A percentile compares a stretch with the other conserved stretches of the same genome.
Evolutionary conservation across 352 stramenopile genomes (phyloP).

Genomic region (Peronospora farinosa): DNA sequence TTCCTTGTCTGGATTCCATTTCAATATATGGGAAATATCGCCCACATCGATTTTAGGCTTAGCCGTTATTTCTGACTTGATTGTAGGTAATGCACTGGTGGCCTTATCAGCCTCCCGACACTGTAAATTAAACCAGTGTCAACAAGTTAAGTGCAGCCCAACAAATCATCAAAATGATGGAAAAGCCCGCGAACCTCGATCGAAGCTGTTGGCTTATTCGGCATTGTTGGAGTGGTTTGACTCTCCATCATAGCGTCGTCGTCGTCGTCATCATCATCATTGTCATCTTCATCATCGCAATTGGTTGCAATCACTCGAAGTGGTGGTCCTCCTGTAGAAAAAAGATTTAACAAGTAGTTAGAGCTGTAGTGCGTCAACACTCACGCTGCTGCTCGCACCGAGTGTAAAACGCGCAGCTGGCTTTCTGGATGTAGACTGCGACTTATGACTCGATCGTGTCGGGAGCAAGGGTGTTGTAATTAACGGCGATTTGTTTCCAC

Average conservation of each 20-base stretch:
- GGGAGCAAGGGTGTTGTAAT: conserved; percentile 45
- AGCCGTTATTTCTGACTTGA: conserved; percentile 9
- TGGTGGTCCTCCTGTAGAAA: conserved; percentile 26
- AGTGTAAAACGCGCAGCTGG: conserved; percentile 36
- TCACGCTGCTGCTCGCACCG: conserved; percentile 17
- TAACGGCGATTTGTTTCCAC: conserved; percentile 20
- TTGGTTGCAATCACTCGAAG: conserved; percentile 45
- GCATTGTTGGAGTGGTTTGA: conserved; percentile 12
- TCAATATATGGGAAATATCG: conserved; percentile 23
- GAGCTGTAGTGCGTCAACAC: not conserved
- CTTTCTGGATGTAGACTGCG: conserved; percentile 53
- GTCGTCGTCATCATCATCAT: conserved; percentile 43
- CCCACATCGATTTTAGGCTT: conserved; percentile 22
- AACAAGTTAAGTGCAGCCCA: not conserved
- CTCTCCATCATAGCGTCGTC: conserved; percentile 34
- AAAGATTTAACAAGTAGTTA: not conserved
- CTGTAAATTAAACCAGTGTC: conserved; percentile 2
- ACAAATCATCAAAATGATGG: not conserved
- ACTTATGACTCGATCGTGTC: conserved; percentile 34
- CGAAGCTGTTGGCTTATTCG: conserved; percentile 16
- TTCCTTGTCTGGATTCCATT: conserved; percentile 21
- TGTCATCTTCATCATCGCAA: conserved; percentile 16
- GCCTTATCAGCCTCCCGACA: conserved; percentile 2
- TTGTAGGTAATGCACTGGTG: conserved; percentile 1
- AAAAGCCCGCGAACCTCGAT: conserved; percentile 20